Evolutionary conservation across 2,329 filamentous ascomycete species (phyloP).

Genomic region (Pyrenochaeta sp.): DNA sequence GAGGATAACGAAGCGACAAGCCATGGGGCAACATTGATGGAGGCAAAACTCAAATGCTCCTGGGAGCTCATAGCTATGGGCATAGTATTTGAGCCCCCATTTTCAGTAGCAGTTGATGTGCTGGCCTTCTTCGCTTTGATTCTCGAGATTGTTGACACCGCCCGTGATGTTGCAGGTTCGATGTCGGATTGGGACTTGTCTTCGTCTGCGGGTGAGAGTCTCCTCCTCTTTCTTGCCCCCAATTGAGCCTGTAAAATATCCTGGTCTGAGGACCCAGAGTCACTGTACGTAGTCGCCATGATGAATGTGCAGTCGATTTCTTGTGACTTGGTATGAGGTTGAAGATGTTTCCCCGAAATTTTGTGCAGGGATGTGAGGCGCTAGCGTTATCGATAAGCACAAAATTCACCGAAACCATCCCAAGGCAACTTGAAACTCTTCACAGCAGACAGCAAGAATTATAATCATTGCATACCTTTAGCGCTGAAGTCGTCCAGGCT

Average conservation of each 20-base stretch:
- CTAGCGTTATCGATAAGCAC: constrained; percentile 40
- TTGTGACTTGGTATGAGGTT: not conserved
- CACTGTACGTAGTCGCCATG: constrained; percentile 28
- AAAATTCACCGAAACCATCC: not conserved
- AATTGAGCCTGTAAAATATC: constrained; percentile 39
- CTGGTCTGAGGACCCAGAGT: constrained; percentile 32
- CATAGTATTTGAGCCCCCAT: not conserved
- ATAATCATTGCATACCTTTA: too few relatives aligned
- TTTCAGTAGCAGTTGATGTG: constrained; percentile 2
- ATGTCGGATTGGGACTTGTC: constrained; percentile 26
- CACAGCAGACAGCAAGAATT: not conserved
- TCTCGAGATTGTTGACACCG: constrained; percentile 41
- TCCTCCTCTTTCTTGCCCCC: constrained; percentile 49
- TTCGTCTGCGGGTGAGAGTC: constrained; percentile 33
- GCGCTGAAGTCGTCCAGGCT: too few relatives aligned
- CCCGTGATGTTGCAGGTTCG: constrained; percentile 14
- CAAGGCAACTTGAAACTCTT: not conserved
- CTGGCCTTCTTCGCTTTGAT: constrained; percentile 42
- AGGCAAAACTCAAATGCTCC: constrained; percentile 71
- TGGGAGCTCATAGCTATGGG: constrained; percentile 13
- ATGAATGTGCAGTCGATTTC: constrained; percentile 6
- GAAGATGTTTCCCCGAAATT: constrained; percentile 29
- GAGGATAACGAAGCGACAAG: constrained; percentile 79
- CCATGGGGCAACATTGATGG: constrained; percentile 82
- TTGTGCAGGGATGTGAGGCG: constrained; percentile 29